These are phyloP conservation scores for Saccharomycopsis sp. DNA, from an alignment of 805 yeast genomes.

Conservation along the genomic window DNA sequence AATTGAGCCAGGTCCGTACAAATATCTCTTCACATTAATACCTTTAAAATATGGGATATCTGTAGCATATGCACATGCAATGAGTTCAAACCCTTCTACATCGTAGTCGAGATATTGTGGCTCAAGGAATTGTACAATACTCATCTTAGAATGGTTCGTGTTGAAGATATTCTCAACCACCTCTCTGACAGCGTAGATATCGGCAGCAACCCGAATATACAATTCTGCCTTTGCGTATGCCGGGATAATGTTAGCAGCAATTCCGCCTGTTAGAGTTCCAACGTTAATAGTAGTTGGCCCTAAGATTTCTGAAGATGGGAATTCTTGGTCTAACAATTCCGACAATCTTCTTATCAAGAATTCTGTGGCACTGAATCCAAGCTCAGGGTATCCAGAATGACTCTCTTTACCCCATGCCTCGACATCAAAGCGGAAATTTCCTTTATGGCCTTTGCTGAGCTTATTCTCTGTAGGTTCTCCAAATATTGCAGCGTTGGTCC, in stretches of 20 bases:
- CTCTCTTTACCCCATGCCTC: too few species aligned
- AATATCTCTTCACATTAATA: slow-evolving; percentile 14
- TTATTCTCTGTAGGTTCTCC: too few species aligned
- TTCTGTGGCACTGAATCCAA: too few species aligned
- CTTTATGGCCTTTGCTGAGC: too few species aligned
- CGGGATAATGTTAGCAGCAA: slow-evolving; percentile 62
- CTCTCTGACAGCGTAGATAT: slow-evolving; percentile 21
- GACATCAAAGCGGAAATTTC: too few species aligned
- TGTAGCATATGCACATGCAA: slow-evolving; percentile 45
- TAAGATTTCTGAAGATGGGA: slow-evolving; percentile 46
- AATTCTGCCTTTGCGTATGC: slow-evolving; percentile 46
- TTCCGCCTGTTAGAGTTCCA: slow-evolving; percentile 53
- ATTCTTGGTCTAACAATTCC: slow-evolving; percentile 36
- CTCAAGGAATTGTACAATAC: slow-evolving; percentile 20
- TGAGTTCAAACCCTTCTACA: slow-evolving; percentile 58
- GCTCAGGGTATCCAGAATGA: too few species aligned
- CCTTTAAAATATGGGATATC: slow-evolving; percentile 36
- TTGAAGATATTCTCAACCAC: slow-evolving; percentile 1
- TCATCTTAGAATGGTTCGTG: slow-evolving; percentile 1
- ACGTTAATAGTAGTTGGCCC: slow-evolving; percentile 60
- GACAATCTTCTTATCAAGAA: too few species aligned
- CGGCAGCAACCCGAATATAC: slow-evolving; percentile 49
- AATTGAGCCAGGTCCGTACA: too few species aligned
- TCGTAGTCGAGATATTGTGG: slow-evolving; percentile 49
- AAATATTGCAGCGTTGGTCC: too few species aligned